These are phyloP conservation scores for Trichoderma hamatum DNA, from an alignment of 2,329 filamentous ascomycete species.

Conservation along the genomic window DNA sequence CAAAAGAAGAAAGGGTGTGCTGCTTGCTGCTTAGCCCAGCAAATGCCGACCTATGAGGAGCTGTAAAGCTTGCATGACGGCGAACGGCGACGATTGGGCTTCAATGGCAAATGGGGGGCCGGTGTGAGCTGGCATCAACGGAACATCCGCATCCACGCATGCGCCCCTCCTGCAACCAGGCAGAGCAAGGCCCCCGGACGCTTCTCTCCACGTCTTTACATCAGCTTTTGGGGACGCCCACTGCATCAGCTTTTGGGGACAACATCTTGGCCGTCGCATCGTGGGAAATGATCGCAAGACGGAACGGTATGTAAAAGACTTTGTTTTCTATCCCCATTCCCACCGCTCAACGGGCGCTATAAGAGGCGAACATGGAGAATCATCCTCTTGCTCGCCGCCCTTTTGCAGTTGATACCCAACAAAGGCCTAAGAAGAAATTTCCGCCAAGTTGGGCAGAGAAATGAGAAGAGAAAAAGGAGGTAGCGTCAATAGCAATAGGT, in stretches of 20 bases:
- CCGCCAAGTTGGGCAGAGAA: constrained; percentile 1
- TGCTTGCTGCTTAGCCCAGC: neutral
- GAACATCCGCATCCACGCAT: constrained; percentile 25
- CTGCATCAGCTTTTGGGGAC: neutral
- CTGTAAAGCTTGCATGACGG: constrained; percentile 24
- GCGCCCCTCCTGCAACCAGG: neutral
- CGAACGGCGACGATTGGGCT: constrained; percentile 26
- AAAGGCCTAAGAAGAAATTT: neutral
- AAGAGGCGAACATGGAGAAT: neutral
- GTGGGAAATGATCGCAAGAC: neutral
- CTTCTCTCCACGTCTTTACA: neutral
- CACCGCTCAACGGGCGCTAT: neutral
- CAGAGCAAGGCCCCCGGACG: neutral
- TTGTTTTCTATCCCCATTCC: neutral
- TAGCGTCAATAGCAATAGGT: neutral
- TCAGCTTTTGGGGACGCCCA: neutral
- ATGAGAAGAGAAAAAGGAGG: neutral
- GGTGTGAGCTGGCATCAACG: constrained; percentile 25
- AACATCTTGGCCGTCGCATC: neutral
- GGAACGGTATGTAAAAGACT: neutral
- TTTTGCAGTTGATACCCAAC: constrained; percentile 26
- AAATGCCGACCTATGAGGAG: constrained; percentile 11
- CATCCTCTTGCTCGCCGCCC: neutral
- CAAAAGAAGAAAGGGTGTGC: constrained; percentile 4
- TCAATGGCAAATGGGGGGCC: constrained; percentile 17